These are phyloP conservation scores for Camellia sinensis DNA, from an alignment of 148 eudicot genomes.

Conservation along the genomic window DNA sequence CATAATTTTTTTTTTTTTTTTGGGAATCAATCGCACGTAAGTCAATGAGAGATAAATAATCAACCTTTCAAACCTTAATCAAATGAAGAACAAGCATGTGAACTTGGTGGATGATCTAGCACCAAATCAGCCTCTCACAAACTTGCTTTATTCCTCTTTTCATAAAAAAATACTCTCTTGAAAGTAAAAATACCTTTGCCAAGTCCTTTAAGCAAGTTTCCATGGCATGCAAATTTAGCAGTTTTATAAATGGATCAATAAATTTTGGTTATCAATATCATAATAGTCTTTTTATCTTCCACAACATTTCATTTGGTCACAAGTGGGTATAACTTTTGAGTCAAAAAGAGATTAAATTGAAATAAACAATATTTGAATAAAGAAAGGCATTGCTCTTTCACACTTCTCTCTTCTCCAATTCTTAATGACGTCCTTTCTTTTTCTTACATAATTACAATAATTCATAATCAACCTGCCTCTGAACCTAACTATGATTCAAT, in stretches of 20 bases:
- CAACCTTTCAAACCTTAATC: background rate
- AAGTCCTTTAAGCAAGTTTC: background rate
- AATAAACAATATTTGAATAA: conserved; percentile 6
- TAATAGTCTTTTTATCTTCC: background rate
- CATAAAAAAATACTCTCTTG: too few species aligned
- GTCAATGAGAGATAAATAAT: too few species aligned
- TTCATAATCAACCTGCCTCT: background rate
- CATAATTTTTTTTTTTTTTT: too few species aligned
- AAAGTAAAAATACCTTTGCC: background rate
- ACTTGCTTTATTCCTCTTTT: background rate
- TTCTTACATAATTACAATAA: background rate
- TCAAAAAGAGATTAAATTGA: conserved; percentile 4
- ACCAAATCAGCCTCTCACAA: background rate
- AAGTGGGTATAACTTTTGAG: conserved; percentile 8
- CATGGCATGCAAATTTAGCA: background rate
- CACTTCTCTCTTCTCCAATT: background rate
- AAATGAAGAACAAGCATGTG: background rate
- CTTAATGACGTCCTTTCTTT: background rate
- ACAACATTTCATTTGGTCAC: background rate
- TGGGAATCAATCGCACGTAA: too few species aligned
- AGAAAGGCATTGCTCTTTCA: background rate
- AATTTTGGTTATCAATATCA: background rate
- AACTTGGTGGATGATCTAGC: background rate
- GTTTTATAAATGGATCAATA: background rate
- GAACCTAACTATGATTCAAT: too few species aligned